Evolutionary conservation across 2,329 filamentous ascomycete genomes (phyloP).

Genomic region (Cladobotryum protrusum): DNA sequence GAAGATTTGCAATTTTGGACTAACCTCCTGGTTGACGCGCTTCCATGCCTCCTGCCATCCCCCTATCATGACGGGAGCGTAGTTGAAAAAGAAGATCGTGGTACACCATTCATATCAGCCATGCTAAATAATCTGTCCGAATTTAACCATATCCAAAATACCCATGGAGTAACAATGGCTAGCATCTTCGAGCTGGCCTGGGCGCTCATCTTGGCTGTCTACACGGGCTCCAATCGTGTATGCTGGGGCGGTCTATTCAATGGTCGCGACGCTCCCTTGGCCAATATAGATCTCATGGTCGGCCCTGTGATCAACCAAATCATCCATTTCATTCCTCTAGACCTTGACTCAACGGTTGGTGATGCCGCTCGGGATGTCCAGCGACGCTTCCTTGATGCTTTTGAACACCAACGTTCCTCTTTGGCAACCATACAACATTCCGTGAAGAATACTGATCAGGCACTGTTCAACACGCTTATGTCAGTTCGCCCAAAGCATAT

Average conservation of each 20-base stretch:
- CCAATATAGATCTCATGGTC: neutral
- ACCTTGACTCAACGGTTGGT: neutral
- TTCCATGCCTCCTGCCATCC: neutral
- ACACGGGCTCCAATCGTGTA: neutral
- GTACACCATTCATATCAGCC: neutral
- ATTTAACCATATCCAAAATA: neutral
- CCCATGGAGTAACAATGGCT: neutral
- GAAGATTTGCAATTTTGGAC: neutral
- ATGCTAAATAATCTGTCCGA: neutral
- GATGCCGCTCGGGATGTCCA: neutral
- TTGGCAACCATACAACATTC: slow-evolving; percentile 3
- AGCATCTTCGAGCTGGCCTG: slow-evolving; percentile 1
- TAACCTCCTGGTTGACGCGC: neutral
- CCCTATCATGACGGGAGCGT: too few relatives aligned
- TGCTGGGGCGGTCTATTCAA: neutral
- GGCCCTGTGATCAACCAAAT: slow-evolving; percentile 1
- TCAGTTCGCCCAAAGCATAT: neutral
- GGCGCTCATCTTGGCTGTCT: neutral
- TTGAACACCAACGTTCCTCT: slow-evolving; percentile 2
- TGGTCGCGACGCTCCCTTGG: slow-evolving; percentile 1
- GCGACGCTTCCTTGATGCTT: neutral
- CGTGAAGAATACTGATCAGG: neutral
- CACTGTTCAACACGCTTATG: slow-evolving; percentile 1
- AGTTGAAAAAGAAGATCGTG: neutral
- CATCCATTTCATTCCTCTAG: neutral